Evolutionary conservation across 2,329 filamentous ascomycete species (phyloP).

Genomic region (Akanthomyces muscarius): DNA sequence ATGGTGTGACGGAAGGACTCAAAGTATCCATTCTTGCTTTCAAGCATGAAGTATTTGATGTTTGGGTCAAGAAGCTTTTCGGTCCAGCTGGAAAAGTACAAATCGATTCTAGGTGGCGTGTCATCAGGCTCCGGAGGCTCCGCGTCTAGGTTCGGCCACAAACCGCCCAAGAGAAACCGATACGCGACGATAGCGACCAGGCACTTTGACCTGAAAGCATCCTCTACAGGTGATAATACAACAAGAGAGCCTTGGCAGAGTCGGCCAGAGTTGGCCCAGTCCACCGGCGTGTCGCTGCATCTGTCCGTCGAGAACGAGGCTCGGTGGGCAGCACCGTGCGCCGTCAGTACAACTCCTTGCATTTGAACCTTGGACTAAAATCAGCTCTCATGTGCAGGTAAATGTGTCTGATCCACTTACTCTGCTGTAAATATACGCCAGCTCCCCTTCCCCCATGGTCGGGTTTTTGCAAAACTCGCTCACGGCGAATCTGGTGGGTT

Average conservation of each 20-base stretch:
- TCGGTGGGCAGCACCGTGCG: conserved; percentile 59
- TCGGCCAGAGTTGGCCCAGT: conserved; percentile 55
- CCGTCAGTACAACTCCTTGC: conserved; percentile 59
- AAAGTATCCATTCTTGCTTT: conserved; percentile 69
- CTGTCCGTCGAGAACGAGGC: conserved; percentile 67
- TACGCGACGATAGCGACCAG: conserved; percentile 70
- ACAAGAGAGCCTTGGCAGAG: conserved; percentile 52
- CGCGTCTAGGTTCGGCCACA: conserved; percentile 48
- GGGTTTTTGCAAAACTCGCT: conserved; percentile 49
- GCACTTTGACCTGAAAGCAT: conserved; percentile 63
- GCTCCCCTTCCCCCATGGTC: conserved; percentile 51
- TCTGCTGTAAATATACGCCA: conserved; percentile 65
- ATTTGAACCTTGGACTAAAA: conserved; percentile 55
- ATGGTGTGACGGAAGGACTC: conserved; percentile 73
- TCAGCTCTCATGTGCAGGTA: neutral
- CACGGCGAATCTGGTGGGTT: conserved; percentile 66
- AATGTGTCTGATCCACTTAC: conserved; percentile 36
- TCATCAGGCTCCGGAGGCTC: conserved; percentile 16
- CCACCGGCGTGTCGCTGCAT: conserved; percentile 58
- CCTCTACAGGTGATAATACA: conserved; percentile 46
- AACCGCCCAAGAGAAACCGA: conserved; percentile 54
- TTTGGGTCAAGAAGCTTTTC: conserved; percentile 65
- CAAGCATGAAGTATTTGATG: conserved; percentile 72
- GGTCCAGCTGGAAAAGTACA: conserved; percentile 61
- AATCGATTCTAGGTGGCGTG: conserved; percentile 65